Evolutionary conservation across 176 grass and related monocot species (phyloP).

Genomic region (Bonia amplexicaulis): DNA sequence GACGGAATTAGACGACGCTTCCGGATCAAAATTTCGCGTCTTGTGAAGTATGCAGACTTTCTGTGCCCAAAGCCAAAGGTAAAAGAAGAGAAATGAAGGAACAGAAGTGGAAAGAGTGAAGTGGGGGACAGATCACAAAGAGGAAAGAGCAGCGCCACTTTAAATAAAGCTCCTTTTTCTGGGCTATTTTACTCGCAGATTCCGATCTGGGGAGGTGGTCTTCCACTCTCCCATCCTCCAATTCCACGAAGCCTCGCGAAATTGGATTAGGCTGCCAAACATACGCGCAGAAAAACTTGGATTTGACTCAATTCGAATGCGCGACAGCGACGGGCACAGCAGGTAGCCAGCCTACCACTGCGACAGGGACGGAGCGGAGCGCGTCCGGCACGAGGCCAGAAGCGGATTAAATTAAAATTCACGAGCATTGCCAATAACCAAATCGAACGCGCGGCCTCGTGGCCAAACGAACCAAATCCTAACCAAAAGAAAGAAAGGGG

Average conservation of each 20-base stretch:
- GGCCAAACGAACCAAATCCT: background rate
- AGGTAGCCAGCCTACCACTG: background rate
- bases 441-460: background rate
- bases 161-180: slow-evolving; percentile 32
- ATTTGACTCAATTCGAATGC: slow-evolving; percentile 9
- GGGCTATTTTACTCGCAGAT: slow-evolving; percentile 25
- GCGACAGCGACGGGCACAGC: slow-evolving; percentile 24
- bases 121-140: slow-evolving; percentile 43
- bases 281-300: background rate
- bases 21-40: slow-evolving; percentile 1
- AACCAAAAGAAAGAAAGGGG: too few relatives aligned
- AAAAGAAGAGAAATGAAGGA: background rate
- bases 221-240: background rate
- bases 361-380: background rate
- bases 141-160: slow-evolving; percentile 25
- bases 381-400: slow-evolving; percentile 30
- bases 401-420: background rate
- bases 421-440: background rate
- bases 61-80: slow-evolving; percentile 28
- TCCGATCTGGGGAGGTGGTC: slow-evolving; percentile 16
- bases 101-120: slow-evolving; percentile 14
- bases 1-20: slow-evolving; percentile 6
- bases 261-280: slow-evolving; percentile 40
- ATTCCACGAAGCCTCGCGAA: background rate
- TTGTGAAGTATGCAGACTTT: slow-evolving; percentile 11